Percentiles rank a stretch among this genome's conserved stretches.
Evolutionary conservation across 2,329 filamentous ascomycete species (phyloP).

Genomic region (Pseudogymnoascus sp.): DNA sequence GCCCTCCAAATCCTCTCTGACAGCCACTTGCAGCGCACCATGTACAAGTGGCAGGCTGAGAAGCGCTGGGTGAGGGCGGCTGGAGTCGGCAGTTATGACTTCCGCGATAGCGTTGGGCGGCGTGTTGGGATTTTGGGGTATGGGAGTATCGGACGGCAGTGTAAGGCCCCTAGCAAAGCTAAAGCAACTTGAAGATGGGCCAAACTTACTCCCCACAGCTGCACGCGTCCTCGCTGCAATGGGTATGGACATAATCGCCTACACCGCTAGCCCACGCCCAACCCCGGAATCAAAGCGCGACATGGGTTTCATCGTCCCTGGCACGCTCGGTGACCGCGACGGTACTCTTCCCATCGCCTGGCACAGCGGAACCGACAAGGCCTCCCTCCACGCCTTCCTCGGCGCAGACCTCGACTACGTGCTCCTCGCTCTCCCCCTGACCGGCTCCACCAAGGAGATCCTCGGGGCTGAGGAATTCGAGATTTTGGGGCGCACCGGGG

Average conservation of each 20-base stretch:
- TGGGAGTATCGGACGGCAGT: slow-evolving; percentile 32
- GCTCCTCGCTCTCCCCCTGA: slow-evolving; percentile 31
- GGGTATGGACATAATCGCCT: slow-evolving; percentile 57
- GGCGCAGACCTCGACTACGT: slow-evolving; percentile 30
- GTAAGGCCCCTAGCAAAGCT: slow-evolving; percentile 26
- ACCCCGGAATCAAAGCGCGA: slow-evolving; percentile 51
- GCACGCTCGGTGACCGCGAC: slow-evolving; percentile 40
- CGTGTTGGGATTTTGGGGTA: slow-evolving; percentile 43
- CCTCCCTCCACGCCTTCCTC: slow-evolving; percentile 29
- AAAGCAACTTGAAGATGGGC: neutral
- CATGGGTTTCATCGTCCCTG: slow-evolving; percentile 53
- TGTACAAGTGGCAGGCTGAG: slow-evolving; percentile 50
- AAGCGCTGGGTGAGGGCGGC: slow-evolving; percentile 40
- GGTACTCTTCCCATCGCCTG: slow-evolving; percentile 29
- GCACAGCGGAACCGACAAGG: slow-evolving; percentile 29
- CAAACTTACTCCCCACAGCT: slow-evolving; percentile 28
- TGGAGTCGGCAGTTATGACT: slow-evolving; percentile 11
- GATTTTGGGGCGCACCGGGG: slow-evolving; percentile 31
- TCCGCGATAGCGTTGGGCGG: slow-evolving; percentile 49
- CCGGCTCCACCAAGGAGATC: slow-evolving; percentile 27
- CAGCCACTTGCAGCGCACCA: slow-evolving; percentile 42
- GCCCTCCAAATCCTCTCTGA: slow-evolving; percentile 52
- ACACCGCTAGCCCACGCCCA: slow-evolving; percentile 50
- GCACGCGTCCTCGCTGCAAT: slow-evolving; percentile 45
- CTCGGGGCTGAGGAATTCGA: slow-evolving; percentile 34